Conservation (phyloP, 106 monocot species). For the Dactylorhiza incarnata region DNA sequence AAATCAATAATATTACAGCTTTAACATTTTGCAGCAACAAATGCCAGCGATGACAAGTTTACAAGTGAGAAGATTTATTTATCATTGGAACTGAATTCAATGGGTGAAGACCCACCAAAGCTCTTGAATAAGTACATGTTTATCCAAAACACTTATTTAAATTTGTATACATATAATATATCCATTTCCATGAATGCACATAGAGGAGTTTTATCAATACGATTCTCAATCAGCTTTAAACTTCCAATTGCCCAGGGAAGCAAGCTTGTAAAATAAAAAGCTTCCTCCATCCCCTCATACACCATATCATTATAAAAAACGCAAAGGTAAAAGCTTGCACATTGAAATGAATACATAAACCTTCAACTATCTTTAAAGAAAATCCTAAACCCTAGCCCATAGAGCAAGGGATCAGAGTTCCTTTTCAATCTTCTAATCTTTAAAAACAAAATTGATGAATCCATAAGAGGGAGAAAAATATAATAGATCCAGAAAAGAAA, state of each 20-base stretch:
- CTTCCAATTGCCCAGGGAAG: background rate
- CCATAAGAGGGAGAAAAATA: background rate
- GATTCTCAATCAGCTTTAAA: background rate
- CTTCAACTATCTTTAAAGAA: background rate
- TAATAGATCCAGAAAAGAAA: background rate
- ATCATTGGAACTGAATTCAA: background rate
- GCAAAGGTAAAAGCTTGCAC: background rate
- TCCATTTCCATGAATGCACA: background rate
- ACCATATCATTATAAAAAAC: background rate
- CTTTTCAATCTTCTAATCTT: too few species aligned
- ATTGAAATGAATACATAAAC: background rate
- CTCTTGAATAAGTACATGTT: background rate
- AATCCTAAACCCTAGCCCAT: too few species aligned
- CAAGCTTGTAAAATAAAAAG: background rate
- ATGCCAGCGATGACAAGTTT: background rate
- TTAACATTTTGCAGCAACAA: background rate
- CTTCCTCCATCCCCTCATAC: too few species aligned
- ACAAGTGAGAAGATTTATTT: background rate
- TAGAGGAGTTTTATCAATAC: background rate
- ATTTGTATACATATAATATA: background rate
- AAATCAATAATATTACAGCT: background rate
- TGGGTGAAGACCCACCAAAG: background rate
- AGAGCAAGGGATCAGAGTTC: too few species aligned
- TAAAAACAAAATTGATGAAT: too few species aligned
- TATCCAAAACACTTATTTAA: background rate